Conservation (phyloP, 75 land plant species). For the Ceratopteris richardii region DNA sequence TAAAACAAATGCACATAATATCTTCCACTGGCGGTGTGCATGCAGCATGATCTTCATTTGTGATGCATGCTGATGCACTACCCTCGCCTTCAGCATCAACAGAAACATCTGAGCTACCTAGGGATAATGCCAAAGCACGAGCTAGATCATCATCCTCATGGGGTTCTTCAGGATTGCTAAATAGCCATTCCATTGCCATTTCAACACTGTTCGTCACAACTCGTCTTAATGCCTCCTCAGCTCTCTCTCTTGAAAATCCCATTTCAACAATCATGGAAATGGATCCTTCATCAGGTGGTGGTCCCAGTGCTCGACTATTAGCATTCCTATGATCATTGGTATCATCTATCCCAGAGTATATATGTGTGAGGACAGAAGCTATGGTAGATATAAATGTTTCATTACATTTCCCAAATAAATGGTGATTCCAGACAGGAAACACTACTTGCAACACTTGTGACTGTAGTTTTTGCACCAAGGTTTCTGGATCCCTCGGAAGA, state of each 20-base stretch:
- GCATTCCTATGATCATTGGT: slow-evolving; percentile 21
- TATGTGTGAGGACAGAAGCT: slow-evolving; percentile 72
- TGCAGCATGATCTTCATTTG: slow-evolving; percentile 48
- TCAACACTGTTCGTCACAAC: slow-evolving; percentile 87
- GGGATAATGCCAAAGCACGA: slow-evolving; percentile 88
- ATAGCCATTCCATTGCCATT: slow-evolving; percentile 97
- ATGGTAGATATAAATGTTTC: slow-evolving; percentile 60
- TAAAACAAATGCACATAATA: slow-evolving; percentile 59
- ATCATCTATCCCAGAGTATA: slow-evolving; percentile 80
- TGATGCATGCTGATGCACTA: neutral
- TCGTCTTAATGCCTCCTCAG: slow-evolving; percentile 90
- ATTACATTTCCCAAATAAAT: slow-evolving; percentile 69
- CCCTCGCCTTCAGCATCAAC: slow-evolving; percentile 29
- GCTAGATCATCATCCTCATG: slow-evolving; percentile 99
- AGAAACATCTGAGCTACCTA: slow-evolving; percentile 65
- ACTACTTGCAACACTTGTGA: slow-evolving; percentile 77
- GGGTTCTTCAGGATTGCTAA: slow-evolving; percentile 84
- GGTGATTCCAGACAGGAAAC: slow-evolving; percentile 90
- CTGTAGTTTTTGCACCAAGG: slow-evolving; percentile 74
- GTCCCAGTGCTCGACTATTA: slow-evolving; percentile 44
- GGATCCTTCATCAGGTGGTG: slow-evolving; percentile 83
- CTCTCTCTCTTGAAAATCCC: slow-evolving; percentile 94
- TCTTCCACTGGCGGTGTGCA: slow-evolving; percentile 81
- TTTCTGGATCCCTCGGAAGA: slow-evolving; percentile 77
- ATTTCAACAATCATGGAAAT: slow-evolving; percentile 91